Evolutionary conservation across 2,329 filamentous ascomycete genomes (phyloP), one percentile per base, ranked within the genome.

Genomic region (Drechslerella stenobrocha): DNA sequence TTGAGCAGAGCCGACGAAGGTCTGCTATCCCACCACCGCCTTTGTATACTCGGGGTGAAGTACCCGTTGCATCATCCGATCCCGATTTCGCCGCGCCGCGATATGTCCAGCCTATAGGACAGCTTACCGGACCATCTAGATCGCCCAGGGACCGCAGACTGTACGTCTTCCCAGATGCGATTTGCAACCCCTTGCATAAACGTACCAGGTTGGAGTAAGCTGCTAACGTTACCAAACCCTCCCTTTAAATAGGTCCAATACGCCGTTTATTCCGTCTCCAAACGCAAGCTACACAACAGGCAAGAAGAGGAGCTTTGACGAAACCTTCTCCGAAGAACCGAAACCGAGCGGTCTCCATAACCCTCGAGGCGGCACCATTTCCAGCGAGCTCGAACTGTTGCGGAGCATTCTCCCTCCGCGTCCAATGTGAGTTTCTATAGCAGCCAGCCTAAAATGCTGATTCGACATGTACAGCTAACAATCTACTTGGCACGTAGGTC

Each of bases 71-170:
- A 30, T 67, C 63, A 8, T 55, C 55, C 51, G 63, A 67, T 55
- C 52, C 63, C 18, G 63, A 67, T 23, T 67, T 67, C 53, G 50
- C 55, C 51, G 63, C 63, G 50, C 63, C 63, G 42, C 42, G 63
- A 51, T 67, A 67, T 56, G 55, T 67, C 20, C 63, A 67, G 45
- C 55, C 63, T 34, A 52, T 67, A 67, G 63, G 63, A n/a, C 50
- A 53, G 18, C 50, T 60, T 30, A 32, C 51, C 59, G 55, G 55
- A 55, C 63, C 53, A 35, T 45, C 50, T 34, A 55, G 55, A 67
- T 60, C 63, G 23, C 63, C 63, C 26, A 59, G 55, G 26, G 55
- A 56, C 53, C 63, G 55, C 34, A 67, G 63, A 60, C 45, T 60
- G 63, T 67, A 60, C 11, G 63, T 56, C 23, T 40, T 15, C 44